Conservation (phyloP, 805 yeast species). For the Kregervanrija fluxuum region DNA sequence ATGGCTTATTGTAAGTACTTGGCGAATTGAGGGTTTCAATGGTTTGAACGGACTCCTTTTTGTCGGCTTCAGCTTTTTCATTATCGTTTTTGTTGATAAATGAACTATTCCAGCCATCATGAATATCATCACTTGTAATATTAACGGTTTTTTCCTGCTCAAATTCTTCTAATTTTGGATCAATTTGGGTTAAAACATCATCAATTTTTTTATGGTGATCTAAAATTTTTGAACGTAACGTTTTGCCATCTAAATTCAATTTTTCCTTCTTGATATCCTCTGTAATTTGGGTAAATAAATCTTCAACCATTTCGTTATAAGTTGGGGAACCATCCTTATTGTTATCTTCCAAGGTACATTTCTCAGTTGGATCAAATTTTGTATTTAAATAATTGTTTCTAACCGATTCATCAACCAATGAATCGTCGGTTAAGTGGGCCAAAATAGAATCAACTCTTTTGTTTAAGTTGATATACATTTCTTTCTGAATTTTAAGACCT, state of each 20-base stretch:
- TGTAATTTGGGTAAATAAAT: slow-evolving; percentile 69
- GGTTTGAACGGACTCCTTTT: background rate
- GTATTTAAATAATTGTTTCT: slow-evolving; percentile 38
- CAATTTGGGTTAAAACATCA: slow-evolving; percentile 55
- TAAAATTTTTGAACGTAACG: slow-evolving; percentile 34
- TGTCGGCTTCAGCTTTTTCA: background rate
- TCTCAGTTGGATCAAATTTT: slow-evolving; percentile 53
- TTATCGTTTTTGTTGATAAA: slow-evolving; percentile 49
- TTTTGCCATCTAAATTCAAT: slow-evolving; percentile 34
- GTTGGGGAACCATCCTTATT: slow-evolving; percentile 41
- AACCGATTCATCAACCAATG: slow-evolving; percentile 25
- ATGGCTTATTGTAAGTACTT: slow-evolving; percentile 20
- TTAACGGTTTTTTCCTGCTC: slow-evolving; percentile 63
- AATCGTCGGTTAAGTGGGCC: slow-evolving; percentile 31
- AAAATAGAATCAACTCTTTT: slow-evolving; percentile 63
- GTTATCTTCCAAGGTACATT: slow-evolving; percentile 34
- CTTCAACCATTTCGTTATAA: slow-evolving; percentile 90
- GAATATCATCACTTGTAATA: slow-evolving; percentile 86
- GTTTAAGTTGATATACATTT: slow-evolving; percentile 74
- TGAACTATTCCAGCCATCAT: slow-evolving; percentile 86
- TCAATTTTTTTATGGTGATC: slow-evolving; percentile 69
- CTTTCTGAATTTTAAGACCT: slow-evolving; percentile 65
- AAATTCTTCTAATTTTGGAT: slow-evolving; percentile 58
- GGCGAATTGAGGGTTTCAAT: slow-evolving; percentile 10
- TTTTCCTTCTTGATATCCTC: slow-evolving; percentile 47